phyloP scores from a whole-genome alignment of 768 basidiomycete species.

The Psilocybe azurescens region DNA sequence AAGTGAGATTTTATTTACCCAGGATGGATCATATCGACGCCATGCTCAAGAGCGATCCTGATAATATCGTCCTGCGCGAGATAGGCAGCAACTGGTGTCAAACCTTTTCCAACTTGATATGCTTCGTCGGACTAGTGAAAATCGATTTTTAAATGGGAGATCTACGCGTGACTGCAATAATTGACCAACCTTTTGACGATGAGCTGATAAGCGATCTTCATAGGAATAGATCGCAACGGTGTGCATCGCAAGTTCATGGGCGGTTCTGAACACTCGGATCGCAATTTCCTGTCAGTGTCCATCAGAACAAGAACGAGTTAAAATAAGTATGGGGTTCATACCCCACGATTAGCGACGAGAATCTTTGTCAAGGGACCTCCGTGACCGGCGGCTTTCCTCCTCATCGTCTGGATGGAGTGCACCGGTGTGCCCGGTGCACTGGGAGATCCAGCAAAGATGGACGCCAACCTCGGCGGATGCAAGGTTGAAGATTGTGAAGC shows the following conservation, averaged over 20 bases:
- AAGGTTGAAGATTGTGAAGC: conserved; percentile 47
- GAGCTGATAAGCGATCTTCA: conserved; percentile 96
- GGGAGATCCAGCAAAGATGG: conserved; percentile 75
- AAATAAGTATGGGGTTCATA: conserved; percentile 41
- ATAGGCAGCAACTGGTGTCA: conserved; percentile 96
- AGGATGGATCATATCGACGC: conserved; percentile 99
- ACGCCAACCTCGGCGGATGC: conserved; percentile 75
- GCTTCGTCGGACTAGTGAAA: conserved; percentile 91
- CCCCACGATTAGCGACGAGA: conserved; percentile 90
- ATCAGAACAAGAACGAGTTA: conserved; percentile 19
- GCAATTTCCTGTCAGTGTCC: conserved; percentile 83
- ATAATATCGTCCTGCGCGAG: conserved; percentile 98
- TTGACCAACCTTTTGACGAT: conserved; percentile 87
- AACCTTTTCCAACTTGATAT: conserved; percentile 95
- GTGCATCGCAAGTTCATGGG: conserved; percentile 99
- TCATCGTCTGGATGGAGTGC: conserved; percentile 90
- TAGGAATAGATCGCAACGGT: conserved; percentile 98
- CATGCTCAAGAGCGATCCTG: conserved; percentile 94
- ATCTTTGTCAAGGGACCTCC: conserved; percentile 90
- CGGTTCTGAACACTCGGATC: conserved; percentile 96
- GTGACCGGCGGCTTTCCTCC: conserved; percentile 90
- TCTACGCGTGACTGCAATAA: not conserved
- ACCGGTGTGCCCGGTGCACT: conserved; percentile 85
- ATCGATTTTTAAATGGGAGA: conserved; percentile 7
- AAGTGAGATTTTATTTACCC: conserved; percentile 57